Percentiles rank a stretch among this genome's conserved stretches.
Evolutionary conservation across 805 yeast genomes (phyloP).

Genomic region (Wickerhamiella spandovensis): DNA sequence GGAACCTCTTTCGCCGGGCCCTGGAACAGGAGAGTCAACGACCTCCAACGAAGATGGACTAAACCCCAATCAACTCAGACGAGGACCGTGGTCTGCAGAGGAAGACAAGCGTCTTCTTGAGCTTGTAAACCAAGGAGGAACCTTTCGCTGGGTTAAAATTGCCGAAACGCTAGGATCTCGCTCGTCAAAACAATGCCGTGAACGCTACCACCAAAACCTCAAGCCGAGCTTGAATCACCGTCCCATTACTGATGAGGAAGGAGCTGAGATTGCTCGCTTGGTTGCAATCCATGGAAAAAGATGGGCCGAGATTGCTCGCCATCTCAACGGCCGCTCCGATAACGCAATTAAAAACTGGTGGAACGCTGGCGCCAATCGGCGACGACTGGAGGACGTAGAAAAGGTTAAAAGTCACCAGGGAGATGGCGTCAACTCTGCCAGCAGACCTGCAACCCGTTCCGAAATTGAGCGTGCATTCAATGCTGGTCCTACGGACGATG

Average conservation of each 20-base stretch:
- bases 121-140: conserved; percentile 56
- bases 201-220: conserved; percentile 80
- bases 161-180: conserved; percentile 60
- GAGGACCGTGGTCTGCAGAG: conserved; percentile 86
- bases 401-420: not conserved
- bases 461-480: not conserved
- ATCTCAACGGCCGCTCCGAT: conserved; percentile 75
- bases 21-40: not conserved
- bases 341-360: conserved; percentile 92
- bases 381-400: conserved; percentile 30
- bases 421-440: not conserved
- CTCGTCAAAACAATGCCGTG: conserved; percentile 86
- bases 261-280: conserved; percentile 62
- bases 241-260: conserved; percentile 79
- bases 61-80: conserved; percentile 16
- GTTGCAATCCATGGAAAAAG: conserved; percentile 71
- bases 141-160: conserved; percentile 81
- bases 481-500: not conserved
- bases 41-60: not conserved
- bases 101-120: conserved; percentile 66
- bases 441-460: not conserved
- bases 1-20: not conserved
- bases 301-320: conserved; percentile 91
- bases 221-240: conserved; percentile 71
- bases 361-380: conserved; percentile 84